Evolutionary conservation across 2,329 filamentous ascomycete species (phyloP).

Genomic region (Botryotinia narcissicola): DNA sequence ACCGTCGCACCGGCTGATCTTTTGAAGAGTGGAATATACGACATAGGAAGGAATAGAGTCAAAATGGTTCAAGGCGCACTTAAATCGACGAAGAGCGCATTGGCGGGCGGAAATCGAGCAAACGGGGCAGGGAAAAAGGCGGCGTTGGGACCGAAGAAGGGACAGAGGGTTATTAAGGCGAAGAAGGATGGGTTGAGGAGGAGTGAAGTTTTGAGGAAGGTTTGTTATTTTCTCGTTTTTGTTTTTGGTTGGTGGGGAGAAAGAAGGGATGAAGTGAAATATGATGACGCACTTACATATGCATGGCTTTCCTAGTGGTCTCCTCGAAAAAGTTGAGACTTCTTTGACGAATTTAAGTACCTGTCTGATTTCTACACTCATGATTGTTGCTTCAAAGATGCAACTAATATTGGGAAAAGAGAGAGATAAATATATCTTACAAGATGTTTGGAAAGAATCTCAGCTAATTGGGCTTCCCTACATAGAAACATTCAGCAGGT

Average conservation of each 20-base stretch:
- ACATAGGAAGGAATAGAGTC: background rate
- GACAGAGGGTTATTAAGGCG: slow-evolving; percentile 61
- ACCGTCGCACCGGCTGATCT: background rate
- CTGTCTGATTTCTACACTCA: slow-evolving; percentile 5
- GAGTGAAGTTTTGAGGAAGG: slow-evolving; percentile 62
- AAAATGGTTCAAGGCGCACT: slow-evolving; percentile 39
- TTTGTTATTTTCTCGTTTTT: slow-evolving; percentile 32
- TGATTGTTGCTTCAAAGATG: background rate
- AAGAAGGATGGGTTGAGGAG: slow-evolving; percentile 61
- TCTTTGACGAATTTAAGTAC: slow-evolving; percentile 12
- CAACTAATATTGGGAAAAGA: background rate
- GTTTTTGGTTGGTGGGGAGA: background rate
- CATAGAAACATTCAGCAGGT: slow-evolving; percentile 59
- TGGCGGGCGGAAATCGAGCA: slow-evolving; percentile 7
- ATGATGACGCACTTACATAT: slow-evolving; percentile 17
- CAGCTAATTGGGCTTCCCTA: background rate
- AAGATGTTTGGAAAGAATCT: background rate
- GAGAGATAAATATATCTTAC: background rate
- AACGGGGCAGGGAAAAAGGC: slow-evolving; percentile 33
- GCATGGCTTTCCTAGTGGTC: slow-evolving; percentile 14
- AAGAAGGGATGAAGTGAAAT: background rate
- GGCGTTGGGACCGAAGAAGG: slow-evolving; percentile 52
- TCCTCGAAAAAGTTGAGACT: slow-evolving; percentile 11
- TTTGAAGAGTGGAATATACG: background rate
- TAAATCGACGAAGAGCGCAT: slow-evolving; percentile 33